Conservation (phyloP, 179 eudicot genomes). For the Heliamphora pulchella region DNA sequence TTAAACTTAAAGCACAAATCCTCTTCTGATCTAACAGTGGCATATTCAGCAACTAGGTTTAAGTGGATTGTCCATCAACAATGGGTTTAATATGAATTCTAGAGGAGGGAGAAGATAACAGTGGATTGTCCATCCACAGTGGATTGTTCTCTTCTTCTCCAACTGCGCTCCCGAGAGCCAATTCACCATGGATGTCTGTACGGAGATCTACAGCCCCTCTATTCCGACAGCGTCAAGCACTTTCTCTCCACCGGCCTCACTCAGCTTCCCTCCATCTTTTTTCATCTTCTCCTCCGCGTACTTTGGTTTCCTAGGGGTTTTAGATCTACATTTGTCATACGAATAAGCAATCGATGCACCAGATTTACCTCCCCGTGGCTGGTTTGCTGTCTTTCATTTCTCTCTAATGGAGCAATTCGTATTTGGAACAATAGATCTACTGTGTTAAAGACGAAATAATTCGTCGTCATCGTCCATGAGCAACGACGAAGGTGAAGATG, state of each 20-base stretch:
- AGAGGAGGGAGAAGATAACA: too few relatives aligned
- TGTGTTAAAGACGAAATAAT: too few relatives aligned
- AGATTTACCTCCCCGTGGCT: constrained; percentile 60
- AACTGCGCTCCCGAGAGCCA: constrained; percentile 60
- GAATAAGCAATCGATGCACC: constrained; percentile 49
- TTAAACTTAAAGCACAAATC: too few relatives aligned
- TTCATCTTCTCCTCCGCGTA: constrained; percentile 40
- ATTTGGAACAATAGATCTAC: too few relatives aligned
- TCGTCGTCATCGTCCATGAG: too few relatives aligned
- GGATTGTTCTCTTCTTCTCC: constrained; percentile 45
- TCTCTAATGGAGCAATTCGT: too few relatives aligned
- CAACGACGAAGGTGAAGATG: too few relatives aligned
- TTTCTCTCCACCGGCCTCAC: constrained; percentile 71
- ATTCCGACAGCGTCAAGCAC: constrained; percentile 41
- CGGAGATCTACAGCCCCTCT: constrained; percentile 57
- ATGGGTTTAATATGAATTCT: too few relatives aligned
- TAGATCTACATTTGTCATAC: constrained; percentile 37
- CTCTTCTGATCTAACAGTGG: too few relatives aligned
- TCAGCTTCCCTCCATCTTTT: constrained; percentile 55
- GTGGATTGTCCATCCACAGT: too few relatives aligned
- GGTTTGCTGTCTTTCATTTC: constrained; percentile 26
- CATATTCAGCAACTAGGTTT: too few relatives aligned
- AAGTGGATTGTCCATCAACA: too few relatives aligned
- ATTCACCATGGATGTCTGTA: constrained; percentile 62
- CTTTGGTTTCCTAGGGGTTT: constrained; percentile 41